Evolutionary conservation across 140 eudicot genomes (phyloP), one percentile per base, ranked within the genome.

Genomic region (Eryngium alpinum): DNA sequence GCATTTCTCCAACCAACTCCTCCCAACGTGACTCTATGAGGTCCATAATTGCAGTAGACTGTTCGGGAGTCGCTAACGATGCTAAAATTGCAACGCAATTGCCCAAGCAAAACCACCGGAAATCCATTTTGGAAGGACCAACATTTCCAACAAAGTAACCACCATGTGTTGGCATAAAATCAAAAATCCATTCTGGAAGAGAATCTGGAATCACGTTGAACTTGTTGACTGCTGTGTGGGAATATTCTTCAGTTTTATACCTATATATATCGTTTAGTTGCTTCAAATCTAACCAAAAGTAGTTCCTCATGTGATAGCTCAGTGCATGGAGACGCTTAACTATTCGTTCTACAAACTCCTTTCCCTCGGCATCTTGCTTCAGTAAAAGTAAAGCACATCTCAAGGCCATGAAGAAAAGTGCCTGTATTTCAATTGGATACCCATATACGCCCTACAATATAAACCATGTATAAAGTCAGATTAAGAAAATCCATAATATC

Each of bases 1-100:
- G 98, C 98, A 94, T 94, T 59, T 90, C 94, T 66, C 98, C 98
- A 6, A 94, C 94, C 88, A 94, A 84, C 88, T 92, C 98, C 79
- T 90, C 88, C 98, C 98, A 94, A 5, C 98, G 88, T 11, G 97
- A 89, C 75, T 94, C 98, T 28, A 94, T 94, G 19, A 94, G 93
- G 81, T 94, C 98, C 98, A 94, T 94, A 32, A 94, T 94, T 19
- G 97, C 97, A 29, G 82, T 85, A 9, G 96, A 77, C 70, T 94
- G 98, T 66, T 94, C 98, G 6, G 89, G 88, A 43, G 98, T 92
- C 14, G 98, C 98, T 65, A 94, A 77, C 78, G 96, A 92, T 14
- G 98, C 91, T 69, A 94, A 88, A 31, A 94, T 94, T 21, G 98
- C 98, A 57, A 94, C 56, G 59, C 98, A 94, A 71, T 94, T 94